These are phyloP conservation scores for Penicillium fuscoglaucum DNA, from an alignment of 2,329 filamentous ascomycete genomes.

Conservation along the genomic window DNA sequence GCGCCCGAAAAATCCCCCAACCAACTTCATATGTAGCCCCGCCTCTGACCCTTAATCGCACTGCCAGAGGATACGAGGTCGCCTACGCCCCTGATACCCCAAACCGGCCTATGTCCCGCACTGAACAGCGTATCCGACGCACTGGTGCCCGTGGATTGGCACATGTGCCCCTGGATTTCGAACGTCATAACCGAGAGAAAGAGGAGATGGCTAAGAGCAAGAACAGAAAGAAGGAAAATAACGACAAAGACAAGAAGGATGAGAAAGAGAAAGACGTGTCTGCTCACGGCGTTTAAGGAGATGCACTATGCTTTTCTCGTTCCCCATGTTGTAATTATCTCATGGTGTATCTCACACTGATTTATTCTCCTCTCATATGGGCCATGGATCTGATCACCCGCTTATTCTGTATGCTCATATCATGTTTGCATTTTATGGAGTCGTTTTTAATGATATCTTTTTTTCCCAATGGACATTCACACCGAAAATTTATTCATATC, in stretches of 20 bases:
- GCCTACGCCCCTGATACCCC: constrained; percentile 42
- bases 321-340: background rate
- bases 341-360: background rate
- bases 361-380: background rate
- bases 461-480: background rate
- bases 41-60: background rate
- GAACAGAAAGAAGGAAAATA: background rate
- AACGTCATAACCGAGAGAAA: constrained; percentile 19
- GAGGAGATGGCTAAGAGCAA: background rate
- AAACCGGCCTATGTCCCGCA: constrained; percentile 44
- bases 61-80: constrained; percentile 38
- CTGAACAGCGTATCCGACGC: constrained; percentile 44
- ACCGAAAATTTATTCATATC: background rate
- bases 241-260: background rate
- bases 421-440: constrained; percentile 2
- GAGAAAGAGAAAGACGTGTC: background rate
- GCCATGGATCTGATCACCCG: background rate
- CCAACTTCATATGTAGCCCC: background rate
- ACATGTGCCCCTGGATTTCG: constrained; percentile 41
- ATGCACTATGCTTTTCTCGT: background rate
- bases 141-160: constrained; percentile 48
- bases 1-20: background rate
- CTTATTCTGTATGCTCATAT: background rate
- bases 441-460: background rate
- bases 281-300: background rate